Percentiles rank a stretch among this genome's conserved stretches.
These are phyloP conservation scores for Phytophthora crassamura DNA, from an alignment of 352 stramenopile genomes.

Conservation along the genomic window DNA sequence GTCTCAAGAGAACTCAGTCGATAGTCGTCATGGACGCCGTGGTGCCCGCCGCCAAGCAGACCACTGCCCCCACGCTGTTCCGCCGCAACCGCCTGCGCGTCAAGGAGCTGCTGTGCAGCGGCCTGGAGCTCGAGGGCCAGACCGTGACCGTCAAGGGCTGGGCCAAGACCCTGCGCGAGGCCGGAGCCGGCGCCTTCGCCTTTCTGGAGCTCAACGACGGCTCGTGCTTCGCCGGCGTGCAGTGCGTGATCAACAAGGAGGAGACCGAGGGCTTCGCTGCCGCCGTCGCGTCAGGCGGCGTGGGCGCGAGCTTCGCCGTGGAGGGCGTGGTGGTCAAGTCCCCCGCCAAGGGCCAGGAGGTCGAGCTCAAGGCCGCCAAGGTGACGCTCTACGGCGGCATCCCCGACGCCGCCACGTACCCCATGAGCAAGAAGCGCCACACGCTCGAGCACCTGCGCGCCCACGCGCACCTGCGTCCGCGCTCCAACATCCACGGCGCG, in stretches of 20 bases:
- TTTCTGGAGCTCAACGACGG: conserved; percentile 97
- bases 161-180: conserved; percentile 92
- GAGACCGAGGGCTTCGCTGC: conserved; percentile 85
- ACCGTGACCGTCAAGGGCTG: conserved; percentile 94
- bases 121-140: conserved; percentile 76
- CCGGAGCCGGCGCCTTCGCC: conserved; percentile 88
- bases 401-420: conserved; percentile 89
- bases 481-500: conserved; percentile 92
- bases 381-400: conserved; percentile 89
- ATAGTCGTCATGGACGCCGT: conserved; percentile 52
- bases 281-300: conserved; percentile 79
- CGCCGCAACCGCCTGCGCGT: conserved; percentile 84
- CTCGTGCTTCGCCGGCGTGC: conserved; percentile 87
- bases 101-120: conserved; percentile 78
- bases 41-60: conserved; percentile 48
- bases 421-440: conserved; percentile 94
- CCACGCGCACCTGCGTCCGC: conserved; percentile 93
- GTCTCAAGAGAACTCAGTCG: conserved; percentile 17
- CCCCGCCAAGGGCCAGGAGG: conserved; percentile 90
- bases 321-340: conserved; percentile 88
- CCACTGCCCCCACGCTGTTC: conserved; percentile 69
- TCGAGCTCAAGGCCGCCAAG: conserved; percentile 93
- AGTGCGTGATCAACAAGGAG: conserved; percentile 87
- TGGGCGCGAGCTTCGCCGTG: conserved; percentile 87
- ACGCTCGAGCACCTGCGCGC: conserved; percentile 94